Percentiles rank a stretch among this genome's conserved stretches.
Conservation (phyloP, 176 grass and related monocot species). For the Alopecurus myosuroides region DNA sequence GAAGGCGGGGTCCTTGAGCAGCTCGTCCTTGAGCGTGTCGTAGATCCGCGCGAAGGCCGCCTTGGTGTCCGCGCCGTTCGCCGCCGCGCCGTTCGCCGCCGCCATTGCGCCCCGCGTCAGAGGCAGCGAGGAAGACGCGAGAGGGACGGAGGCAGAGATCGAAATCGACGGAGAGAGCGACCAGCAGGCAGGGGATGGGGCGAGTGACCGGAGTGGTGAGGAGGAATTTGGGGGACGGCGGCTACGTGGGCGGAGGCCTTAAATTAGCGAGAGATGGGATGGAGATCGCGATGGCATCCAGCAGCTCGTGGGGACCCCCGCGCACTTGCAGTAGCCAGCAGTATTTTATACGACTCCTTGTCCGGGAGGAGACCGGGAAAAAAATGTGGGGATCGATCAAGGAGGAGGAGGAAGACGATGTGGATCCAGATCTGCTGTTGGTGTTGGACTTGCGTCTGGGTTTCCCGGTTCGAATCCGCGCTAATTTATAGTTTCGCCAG, state of each 20-base stretch:
- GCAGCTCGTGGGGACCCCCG: neutral
- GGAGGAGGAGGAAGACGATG: neutral
- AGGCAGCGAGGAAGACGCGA: neutral
- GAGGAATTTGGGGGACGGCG: neutral
- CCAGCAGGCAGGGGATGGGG: no score
- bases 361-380: neutral
- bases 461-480: neutral
- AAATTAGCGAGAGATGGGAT: neutral
- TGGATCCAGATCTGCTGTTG: neutral
- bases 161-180: neutral
- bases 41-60: constrained; percentile 67
- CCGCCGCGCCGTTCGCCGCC: constrained; percentile 19
- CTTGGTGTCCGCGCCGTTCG: constrained; percentile 24
- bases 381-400: neutral
- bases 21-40: constrained; percentile 56
- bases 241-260: neutral
- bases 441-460: neutral
- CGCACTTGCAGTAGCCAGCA: neutral
- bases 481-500: neutral
- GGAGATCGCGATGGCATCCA: neutral
- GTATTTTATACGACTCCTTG: neutral
- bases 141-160: neutral
- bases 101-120: constrained; percentile 1
- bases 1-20: constrained; percentile 78
- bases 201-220: no score